Conservation (phyloP, 2,329 filamentous ascomycete genomes). For the Penicillium glabrum region DNA sequence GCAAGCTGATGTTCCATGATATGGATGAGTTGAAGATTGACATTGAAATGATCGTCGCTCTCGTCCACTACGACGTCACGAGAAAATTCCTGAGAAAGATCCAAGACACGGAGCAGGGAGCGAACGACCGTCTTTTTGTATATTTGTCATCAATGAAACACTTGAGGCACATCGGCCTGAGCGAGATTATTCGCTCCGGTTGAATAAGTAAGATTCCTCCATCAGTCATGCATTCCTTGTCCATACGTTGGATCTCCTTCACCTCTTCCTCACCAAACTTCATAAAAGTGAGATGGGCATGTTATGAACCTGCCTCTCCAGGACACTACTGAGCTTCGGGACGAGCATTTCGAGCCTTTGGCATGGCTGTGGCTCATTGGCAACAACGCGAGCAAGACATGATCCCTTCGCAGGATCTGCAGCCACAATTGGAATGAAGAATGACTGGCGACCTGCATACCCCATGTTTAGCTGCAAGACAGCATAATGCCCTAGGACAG, state of each 20-base stretch:
- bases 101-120: constrained; percentile 4
- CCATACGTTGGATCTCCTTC: constrained; percentile 38
- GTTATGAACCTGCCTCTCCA: constrained; percentile 46
- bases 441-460: constrained; percentile 66
- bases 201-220: constrained; percentile 62
- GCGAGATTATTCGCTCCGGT: constrained; percentile 64
- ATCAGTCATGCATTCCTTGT: constrained; percentile 47
- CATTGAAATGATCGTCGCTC: constrained; percentile 63
- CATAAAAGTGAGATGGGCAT: constrained; percentile 52
- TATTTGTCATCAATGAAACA: constrained; percentile 18
- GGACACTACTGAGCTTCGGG: constrained; percentile 45
- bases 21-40: constrained; percentile 64
- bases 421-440: constrained; percentile 62
- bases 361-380: constrained; percentile 59
- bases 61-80: constrained; percentile 62
- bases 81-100: constrained; percentile 19
- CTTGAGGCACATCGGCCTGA: constrained; percentile 63
- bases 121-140: constrained; percentile 3
- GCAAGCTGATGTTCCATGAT: constrained; percentile 56
- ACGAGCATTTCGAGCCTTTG: constrained; percentile 55
- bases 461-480: constrained; percentile 72
- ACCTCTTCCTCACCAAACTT: constrained; percentile 34
- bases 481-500: constrained; percentile 43
- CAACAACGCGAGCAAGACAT: constrained; percentile 57
- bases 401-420: constrained; percentile 51